phyloP scores from a whole-genome alignment of 495 filamentous ascomycete species.

The Trichoderma asperelloides region DNA sequence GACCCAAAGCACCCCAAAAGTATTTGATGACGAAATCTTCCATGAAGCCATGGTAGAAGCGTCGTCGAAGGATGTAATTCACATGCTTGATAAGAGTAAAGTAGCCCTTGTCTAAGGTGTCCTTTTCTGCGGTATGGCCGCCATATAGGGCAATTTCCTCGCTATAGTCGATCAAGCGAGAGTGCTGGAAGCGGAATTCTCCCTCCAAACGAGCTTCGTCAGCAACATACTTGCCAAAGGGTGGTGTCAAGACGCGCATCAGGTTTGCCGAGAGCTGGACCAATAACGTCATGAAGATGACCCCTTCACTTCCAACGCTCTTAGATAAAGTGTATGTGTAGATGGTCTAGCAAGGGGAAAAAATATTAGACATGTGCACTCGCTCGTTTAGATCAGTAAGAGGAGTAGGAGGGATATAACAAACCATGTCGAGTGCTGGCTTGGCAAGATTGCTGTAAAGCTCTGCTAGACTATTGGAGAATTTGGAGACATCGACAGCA shows the following conservation, averaged over 20 bases:
- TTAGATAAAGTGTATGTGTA: conserved; percentile 90
- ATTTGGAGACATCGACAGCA: conserved; percentile 89
- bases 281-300: conserved; percentile 87
- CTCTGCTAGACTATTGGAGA: conserved; percentile 90
- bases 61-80: conserved; percentile 80
- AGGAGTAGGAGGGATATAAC: neutral
- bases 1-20: conserved; percentile 91
- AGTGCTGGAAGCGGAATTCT: conserved; percentile 94
- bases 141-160: conserved; percentile 91
- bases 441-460: conserved; percentile 97
- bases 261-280: conserved; percentile 87
- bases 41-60: conserved; percentile 96
- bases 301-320: conserved; percentile 87
- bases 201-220: conserved; percentile 92
- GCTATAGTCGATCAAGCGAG: conserved; percentile 84
- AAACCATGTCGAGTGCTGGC: conserved; percentile 80
- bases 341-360: conserved; percentile 40
- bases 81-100: conserved; percentile 99
- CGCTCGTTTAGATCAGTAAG: neutral
- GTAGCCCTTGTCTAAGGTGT: conserved; percentile 94
- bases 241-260: conserved; percentile 93
- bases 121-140: conserved; percentile 93
- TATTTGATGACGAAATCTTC: conserved; percentile 99
- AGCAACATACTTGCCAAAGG: conserved; percentile 95
- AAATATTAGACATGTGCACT: neutral